Conservation (phyloP, 352 stramenopile genomes). For the Phytophthora megakarya region DNA sequence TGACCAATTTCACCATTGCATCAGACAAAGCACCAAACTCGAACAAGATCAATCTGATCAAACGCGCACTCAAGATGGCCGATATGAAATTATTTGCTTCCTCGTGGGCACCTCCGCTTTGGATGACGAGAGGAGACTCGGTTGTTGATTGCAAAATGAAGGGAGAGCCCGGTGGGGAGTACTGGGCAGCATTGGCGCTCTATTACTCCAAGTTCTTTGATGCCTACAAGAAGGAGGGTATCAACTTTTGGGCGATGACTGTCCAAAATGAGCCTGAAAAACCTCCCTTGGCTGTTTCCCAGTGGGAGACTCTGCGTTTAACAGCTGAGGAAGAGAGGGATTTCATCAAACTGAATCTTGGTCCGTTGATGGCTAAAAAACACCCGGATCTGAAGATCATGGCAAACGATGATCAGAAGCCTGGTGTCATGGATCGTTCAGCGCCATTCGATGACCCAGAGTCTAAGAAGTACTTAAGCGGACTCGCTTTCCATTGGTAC, state of each 20-base stretch:
- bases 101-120: conserved; percentile 80
- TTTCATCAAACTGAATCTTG: conserved; percentile 81
- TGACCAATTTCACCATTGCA: conserved; percentile 76
- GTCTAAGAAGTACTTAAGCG: conserved; percentile 65
- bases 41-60: conserved; percentile 17
- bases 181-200: conserved; percentile 60
- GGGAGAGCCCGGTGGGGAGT: conserved; percentile 52
- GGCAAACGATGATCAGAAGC: conserved; percentile 82
- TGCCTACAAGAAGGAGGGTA: conserved; percentile 45
- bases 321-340: conserved; percentile 46
- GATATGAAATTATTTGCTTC: conserved; percentile 79
- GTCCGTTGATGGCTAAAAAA: conserved; percentile 58
- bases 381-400: conserved; percentile 85
- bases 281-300: conserved; percentile 32
- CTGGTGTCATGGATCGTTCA: conserved; percentile 40
- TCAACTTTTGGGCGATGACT: conserved; percentile 80
- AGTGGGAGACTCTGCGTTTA: conserved; percentile 62
- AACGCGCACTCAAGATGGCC: conserved; percentile 51
- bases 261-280: conserved; percentile 84
- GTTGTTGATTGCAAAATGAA: conserved; percentile 56
- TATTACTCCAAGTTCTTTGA: conserved; percentile 22
- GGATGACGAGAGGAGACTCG: conserved; percentile 77
- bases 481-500: conserved; percentile 89
- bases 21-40: conserved; percentile 12
- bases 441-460: conserved; percentile 48